Evolutionary conservation across 768 basidiomycete genomes (phyloP).

Genomic region (Amanita phalloides): DNA sequence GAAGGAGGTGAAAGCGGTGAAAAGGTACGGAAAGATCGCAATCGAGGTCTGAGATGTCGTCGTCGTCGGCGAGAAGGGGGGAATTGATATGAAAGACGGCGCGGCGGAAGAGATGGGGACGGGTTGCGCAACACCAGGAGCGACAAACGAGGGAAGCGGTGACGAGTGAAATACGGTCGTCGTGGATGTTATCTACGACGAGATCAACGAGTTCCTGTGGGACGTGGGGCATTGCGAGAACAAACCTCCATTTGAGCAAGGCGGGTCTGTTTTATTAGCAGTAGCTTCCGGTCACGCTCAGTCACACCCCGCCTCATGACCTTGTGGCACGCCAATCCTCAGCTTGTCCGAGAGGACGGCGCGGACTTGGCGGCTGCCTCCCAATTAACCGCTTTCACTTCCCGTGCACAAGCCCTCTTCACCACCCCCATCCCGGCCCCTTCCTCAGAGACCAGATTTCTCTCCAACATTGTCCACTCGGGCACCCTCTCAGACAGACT

Average conservation of each 20-base stretch:
- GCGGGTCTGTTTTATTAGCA: no score
- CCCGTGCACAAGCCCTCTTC: conserved; percentile 36
- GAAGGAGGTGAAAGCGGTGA: conserved; percentile 8
- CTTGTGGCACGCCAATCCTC: conserved; percentile 32
- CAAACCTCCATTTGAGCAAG: no score
- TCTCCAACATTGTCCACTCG: conserved; percentile 73
- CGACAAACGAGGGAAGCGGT: conserved; percentile 10
- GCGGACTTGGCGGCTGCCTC: conserved; percentile 1
- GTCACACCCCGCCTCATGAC: no score
- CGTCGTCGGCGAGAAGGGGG: background rate
- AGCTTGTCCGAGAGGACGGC: no score
- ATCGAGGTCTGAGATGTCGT: background rate
- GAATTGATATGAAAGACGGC: conserved; percentile 7
- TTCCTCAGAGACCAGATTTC: conserved; percentile 69
- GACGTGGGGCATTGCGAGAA: conserved; percentile 9
- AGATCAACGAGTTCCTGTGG: conserved; percentile 17
- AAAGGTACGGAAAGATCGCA: conserved; percentile 1
- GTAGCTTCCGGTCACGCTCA: no score
- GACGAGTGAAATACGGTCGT: conserved; percentile 9
- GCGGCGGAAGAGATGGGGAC: conserved; percentile 12
- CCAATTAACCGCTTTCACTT: conserved; percentile 32
- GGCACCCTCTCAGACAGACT: conserved; percentile 91
- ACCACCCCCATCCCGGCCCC: conserved; percentile 47
- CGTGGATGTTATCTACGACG: conserved; percentile 13
- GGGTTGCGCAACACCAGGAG: conserved; percentile 13